Percentiles rank a stretch among this genome's conserved stretches.
phyloP scores from a whole-genome alignment of 768 basidiomycete species.

The Phylloporus sp. region DNA sequence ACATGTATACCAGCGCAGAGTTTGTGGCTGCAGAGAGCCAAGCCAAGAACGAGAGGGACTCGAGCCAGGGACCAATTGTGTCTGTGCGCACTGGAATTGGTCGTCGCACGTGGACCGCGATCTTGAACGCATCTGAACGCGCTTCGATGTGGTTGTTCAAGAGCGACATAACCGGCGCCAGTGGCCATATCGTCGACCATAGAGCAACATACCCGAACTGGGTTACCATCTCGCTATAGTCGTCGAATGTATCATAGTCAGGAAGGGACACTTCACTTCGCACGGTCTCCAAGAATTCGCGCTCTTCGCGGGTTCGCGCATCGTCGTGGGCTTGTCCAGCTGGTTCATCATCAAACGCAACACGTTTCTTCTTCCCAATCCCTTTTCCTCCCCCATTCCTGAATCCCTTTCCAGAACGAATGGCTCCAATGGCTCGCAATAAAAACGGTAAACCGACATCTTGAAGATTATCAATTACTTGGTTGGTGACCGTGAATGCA shows the following conservation, averaged over 20 bases:
- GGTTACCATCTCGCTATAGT: slow-evolving; percentile 96
- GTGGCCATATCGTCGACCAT: slow-evolving; percentile 93
- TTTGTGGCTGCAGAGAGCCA: slow-evolving; percentile 90
- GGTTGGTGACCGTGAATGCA: slow-evolving; percentile 87
- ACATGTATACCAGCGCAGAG: slow-evolving; percentile 87
- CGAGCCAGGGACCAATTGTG: slow-evolving; percentile 93
- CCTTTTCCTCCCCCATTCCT: slow-evolving; percentile 21
- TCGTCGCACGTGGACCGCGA: slow-evolving; percentile 77
- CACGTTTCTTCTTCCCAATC: slow-evolving; percentile 54
- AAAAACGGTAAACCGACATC: slow-evolving; percentile 84
- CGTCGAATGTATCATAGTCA: slow-evolving; percentile 75
- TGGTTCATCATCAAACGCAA: slow-evolving; percentile 66
- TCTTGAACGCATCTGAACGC: slow-evolving; percentile 93
- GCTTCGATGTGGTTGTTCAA: slow-evolving; percentile 92
- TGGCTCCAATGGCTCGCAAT: slow-evolving; percentile 51
- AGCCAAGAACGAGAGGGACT: slow-evolving; percentile 79
- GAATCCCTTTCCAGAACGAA: slow-evolving; percentile 44
- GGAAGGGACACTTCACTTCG: slow-evolving; percentile 75
- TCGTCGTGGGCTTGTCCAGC: slow-evolving; percentile 27
- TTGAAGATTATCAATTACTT: slow-evolving; percentile 69
- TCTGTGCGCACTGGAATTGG: slow-evolving; percentile 87
- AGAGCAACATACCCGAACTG: slow-evolving; percentile 92
- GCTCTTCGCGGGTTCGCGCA: slow-evolving; percentile 53
- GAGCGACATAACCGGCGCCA: slow-evolving; percentile 85
- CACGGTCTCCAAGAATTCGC: slow-evolving; percentile 75